Conservation (phyloP, 148 eudicot genomes). For the Silene latifolia region DNA sequence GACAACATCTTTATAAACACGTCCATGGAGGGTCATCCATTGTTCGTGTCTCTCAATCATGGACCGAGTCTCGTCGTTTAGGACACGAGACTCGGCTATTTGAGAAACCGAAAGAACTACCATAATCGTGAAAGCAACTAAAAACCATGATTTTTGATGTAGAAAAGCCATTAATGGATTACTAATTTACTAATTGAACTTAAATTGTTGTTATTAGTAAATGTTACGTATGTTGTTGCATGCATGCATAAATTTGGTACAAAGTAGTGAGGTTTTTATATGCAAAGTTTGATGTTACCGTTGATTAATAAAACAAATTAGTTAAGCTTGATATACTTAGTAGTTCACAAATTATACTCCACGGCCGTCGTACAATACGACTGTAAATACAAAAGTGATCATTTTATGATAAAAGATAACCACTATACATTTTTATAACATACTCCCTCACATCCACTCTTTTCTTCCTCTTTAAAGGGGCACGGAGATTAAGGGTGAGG, state of each 20-base stretch:
- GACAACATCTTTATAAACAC: slow-evolving; percentile 36
- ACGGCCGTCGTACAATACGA: no score
- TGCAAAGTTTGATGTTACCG: slow-evolving; percentile 26
- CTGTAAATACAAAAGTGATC: no score
- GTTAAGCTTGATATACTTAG: neutral
- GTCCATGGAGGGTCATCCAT: slow-evolving; percentile 58
- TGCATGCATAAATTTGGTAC: slow-evolving; percentile 18
- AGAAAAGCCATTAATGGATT: slow-evolving; percentile 21
- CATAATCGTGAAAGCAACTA: slow-evolving; percentile 12
- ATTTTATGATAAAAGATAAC: no score
- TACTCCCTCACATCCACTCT: no score
- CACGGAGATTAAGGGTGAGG: no score
- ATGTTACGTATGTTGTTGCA: neutral
- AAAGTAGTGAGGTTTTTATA: slow-evolving; percentile 19
- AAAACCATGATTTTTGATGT: slow-evolving; percentile 6
- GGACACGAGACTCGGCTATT: slow-evolving; percentile 25
- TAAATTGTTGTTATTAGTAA: neutral
- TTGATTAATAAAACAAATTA: neutral
- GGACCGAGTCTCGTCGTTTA: slow-evolving; percentile 27
- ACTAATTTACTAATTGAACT: neutral
- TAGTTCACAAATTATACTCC: neutral
- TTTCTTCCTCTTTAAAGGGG: no score
- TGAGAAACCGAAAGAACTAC: slow-evolving; percentile 19
- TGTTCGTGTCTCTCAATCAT: slow-evolving; percentile 45
- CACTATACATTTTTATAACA: no score